Base-by-base conservation (phyloP, 768 basidiomycete genomes). In the Termitomyces eurrhizus region DNA sequence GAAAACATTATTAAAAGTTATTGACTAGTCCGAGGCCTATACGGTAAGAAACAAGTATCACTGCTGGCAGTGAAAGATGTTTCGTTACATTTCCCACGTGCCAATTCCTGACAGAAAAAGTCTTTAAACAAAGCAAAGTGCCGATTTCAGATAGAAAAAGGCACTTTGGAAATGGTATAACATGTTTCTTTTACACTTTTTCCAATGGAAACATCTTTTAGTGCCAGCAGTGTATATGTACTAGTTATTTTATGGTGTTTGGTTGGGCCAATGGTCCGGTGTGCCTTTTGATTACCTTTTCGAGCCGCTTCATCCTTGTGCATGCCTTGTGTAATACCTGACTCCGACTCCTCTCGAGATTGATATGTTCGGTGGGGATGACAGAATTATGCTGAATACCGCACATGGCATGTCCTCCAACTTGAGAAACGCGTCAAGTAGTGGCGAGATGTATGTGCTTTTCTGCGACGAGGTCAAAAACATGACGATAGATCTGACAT, bases 221-320 rank as follows among this genome's bases (percentile, higher is more conserved):
- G 21, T 21, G 21, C 21, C 21, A 21, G 21, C 21, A 21, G 21
- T 21, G 21, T 21, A 21, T 21, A 21, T 21, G 42, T n/a, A n/a
- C 18, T 9, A 35, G 26, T 41, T 42, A 29, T 54, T 54, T 41
- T 42, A 42, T 18, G 37, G 29, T 54, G 39, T 54, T 54, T 54
- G 53, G 16, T 32, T 8, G 16, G 24, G 24, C 6, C 4, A 46
- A 2, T 21, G 24, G 45, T 36, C n/a, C 41, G 2, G n/a, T 11
- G 24, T 32, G 58, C 57, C 48, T 56, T 21, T 21, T 42, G 41
- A 60, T 65, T 64, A 32, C 65, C 65, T 58, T 63, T 64, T 65
- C 50, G 60, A 60, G 63, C 5, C 35, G 55, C 59, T 50, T 51
- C 57, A 35, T 32, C 36, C 51, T 58, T 49, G 58, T 62, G 65